Base-by-base conservation (phyloP, 768 basidiomycete species). In the Brasilioporus rufonigricans region DNA sequence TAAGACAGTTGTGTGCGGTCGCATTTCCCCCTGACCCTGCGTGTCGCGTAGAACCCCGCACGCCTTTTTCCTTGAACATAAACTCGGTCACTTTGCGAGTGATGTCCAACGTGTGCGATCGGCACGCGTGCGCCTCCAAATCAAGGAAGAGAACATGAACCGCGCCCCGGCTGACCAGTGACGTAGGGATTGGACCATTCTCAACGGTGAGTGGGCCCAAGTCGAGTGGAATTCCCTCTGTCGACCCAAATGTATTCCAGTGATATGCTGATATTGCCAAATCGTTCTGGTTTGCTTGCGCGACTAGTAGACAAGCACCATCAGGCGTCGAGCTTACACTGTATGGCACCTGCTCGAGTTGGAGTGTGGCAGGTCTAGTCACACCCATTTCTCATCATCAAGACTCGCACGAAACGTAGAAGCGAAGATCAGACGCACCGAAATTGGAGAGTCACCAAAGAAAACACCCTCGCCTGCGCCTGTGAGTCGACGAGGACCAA, bases 71-170 rank as follows among this genome's bases (percentile, higher is more conserved):
- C 52, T 73, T 74, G 71, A 86, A 85, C 53, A 71, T 76, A 55
- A 81, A 83, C 50, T 84, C 80, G 2, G 82, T 83, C 11, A 74
- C 66, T 53, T 79, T 81, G 49, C 77, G 77, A 9, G 80, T 81
- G 58, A 86, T 84, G 32, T 78, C 73, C 41, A 86, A 62, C 0
- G 71, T 75, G 16, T 78, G 33, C 0, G 84, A 86, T 21, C 61
- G 61, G 47, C 76, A 76, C 18, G 58, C 52, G 3, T 61, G 68
- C 5, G 62, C 27, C 5, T 62, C 29, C 7, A 65, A 55, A 52
- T 81, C 74, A 5, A 84, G 64, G 10, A 60, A 59, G 4, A 84
- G 29, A 16, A 82, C 50, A 60, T 84, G 77, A 5, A 79, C 72
- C 38, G 69, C 72, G 5, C 63, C 65, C 47, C 78, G 71, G 43